Evolutionary conservation across 1,284 basidiomycete genomes (phyloP), one percentile per base, ranked within the genome.

Genomic region (Mycena sp.): DNA sequence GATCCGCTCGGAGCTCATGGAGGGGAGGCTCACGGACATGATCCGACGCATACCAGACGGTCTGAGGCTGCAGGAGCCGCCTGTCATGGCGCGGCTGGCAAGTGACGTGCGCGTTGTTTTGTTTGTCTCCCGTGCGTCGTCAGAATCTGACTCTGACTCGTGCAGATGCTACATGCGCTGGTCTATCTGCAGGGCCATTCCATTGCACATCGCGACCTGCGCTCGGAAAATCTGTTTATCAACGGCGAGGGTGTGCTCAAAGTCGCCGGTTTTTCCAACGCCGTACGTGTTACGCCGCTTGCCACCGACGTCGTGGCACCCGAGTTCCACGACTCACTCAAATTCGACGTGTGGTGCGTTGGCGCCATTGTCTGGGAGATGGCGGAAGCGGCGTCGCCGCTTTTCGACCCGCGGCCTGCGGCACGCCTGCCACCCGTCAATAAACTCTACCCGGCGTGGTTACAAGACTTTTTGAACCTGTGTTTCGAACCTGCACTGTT

Each of bases 1-100:
- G 93, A 90, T 95, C 63, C 84, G 91, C 71, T 95, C 95, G 93
- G 93, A 94, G 78, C 86, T 95, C 41, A 94, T 94, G 93, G 93
- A 94, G 77, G 85, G 93, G 72, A 94, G 92, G 77, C 81, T 95
- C 72, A 93, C 93, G 74, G 94, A 95, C 79, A 86, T 95, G 46
- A 85, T 95, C 37, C 87, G 83, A 37, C 78, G 93, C 44, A 86
- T 88, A 5, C 86, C 83, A 25, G 85, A 88, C 66, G 91, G 91
- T 0, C 79, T 93, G 50, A 83, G 87, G 73, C 73, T 94, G 65
- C 85, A 88, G 69, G 94, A 95, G 80, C 64, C 73, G 30, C 81
- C 86, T 73, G 84, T 88, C 61, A 86, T 94, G 63, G 91, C 90
- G 22, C 83, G 91, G 76, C 92, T 94, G 79, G 86, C 91, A 6